These are phyloP conservation scores for Fonsecaea pedrosoi DNA, from an alignment of 2,329 filamentous ascomycete genomes.

Conservation along the genomic window DNA sequence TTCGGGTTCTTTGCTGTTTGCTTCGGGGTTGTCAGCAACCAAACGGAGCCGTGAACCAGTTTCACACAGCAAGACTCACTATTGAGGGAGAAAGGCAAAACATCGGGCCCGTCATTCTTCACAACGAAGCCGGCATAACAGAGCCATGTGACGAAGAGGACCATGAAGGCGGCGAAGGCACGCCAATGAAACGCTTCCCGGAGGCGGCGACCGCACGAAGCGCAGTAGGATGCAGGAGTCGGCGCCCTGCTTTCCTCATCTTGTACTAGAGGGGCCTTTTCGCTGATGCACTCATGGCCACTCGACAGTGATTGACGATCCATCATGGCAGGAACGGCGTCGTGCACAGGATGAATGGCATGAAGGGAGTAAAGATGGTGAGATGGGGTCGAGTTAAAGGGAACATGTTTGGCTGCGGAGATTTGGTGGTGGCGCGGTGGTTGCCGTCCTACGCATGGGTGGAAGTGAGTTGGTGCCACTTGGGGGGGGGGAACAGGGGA, in stretches of 20 bases:
- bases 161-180: neutral
- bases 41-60: neutral
- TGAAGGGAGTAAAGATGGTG: neutral
- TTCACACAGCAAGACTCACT: neutral
- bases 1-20: neutral
- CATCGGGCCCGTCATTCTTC: neutral
- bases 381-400: neutral
- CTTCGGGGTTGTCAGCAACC: slow-evolving; percentile 2
- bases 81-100: neutral
- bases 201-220: slow-evolving; percentile 3
- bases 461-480: neutral
- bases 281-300: neutral
- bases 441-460: neutral
- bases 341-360: neutral
- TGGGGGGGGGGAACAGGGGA: neutral
- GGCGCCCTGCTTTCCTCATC: slow-evolving; percentile 15
- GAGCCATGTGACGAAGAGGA: neutral
- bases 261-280: slow-evolving; percentile 6
- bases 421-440: neutral
- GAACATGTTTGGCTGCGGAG: neutral
- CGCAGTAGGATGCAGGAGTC: neutral
- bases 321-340: neutral
- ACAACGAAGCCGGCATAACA: neutral
- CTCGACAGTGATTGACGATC: neutral
- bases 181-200: neutral